phyloP scores from a whole-genome alignment of 1,139 yeast species.

The Yamadazyma buinensis region DNA sequence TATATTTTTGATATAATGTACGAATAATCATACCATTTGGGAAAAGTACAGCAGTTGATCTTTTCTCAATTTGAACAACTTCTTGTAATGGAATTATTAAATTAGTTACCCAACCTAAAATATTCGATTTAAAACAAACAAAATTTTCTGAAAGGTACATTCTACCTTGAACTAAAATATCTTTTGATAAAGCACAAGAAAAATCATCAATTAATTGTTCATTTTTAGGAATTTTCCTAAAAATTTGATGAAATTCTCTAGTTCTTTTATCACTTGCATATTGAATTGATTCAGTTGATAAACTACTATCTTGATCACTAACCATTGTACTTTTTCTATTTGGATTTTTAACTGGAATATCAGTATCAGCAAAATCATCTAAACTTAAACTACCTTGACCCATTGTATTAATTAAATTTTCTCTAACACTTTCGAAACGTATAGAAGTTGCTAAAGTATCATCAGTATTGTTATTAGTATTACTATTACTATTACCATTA shows the following conservation, averaged over 20 bases:
- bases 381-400: conserved; percentile 72
- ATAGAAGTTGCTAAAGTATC: conserved; percentile 18
- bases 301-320: conserved; percentile 8
- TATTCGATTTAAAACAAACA: conserved; percentile 67
- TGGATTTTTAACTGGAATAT: conserved; percentile 7
- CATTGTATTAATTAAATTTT: conserved; percentile 56
- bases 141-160: conserved; percentile 58
- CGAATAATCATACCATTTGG: conserved; percentile 73
- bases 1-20: conserved; percentile 66
- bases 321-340: conserved; percentile 1
- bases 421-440: conserved; percentile 57
- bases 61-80: conserved; percentile 67
- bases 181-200: conserved; percentile 69
- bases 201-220: conserved; percentile 63
- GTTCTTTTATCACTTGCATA: conserved; percentile 46
- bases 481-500: conserved; percentile 1
- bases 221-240: conserved; percentile 48
- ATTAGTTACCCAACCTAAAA: conserved; percentile 71
- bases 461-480: conserved; percentile 11
- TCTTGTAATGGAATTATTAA: conserved; percentile 64
- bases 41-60: conserved; percentile 66
- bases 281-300: conserved; percentile 18
- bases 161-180: conserved; percentile 69
- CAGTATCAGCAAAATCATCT: conserved; percentile 42
- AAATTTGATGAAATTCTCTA: conserved; percentile 58